Conservation (phyloP, 2,329 filamentous ascomycete species). For the Sporothrix curviconia region DNA sequence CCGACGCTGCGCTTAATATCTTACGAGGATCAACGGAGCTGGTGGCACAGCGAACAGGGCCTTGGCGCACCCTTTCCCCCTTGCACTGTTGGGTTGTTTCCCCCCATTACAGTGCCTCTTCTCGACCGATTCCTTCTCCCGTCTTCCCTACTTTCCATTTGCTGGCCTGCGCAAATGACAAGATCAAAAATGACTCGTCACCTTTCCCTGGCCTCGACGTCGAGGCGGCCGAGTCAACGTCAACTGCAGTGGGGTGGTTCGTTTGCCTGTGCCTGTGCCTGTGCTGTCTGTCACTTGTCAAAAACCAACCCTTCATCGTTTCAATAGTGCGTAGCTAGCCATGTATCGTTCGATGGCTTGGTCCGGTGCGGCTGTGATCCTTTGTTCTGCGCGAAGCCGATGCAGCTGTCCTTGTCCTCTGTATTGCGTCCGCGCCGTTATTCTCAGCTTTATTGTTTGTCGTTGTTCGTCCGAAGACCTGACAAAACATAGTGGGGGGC, state of each 20-base stretch:
- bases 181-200: slow-evolving; percentile 16
- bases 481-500: too few species aligned
- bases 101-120: not conserved
- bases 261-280: not conserved
- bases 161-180: slow-evolving; percentile 2
- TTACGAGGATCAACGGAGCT: too few species aligned
- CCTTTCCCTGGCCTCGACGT: not conserved
- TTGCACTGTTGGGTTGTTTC: not conserved
- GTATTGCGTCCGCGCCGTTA: too few species aligned
- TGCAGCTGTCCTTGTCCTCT: not conserved
- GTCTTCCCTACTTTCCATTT: not conserved
- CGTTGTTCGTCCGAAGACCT: too few species aligned
- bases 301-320: too few species aligned
- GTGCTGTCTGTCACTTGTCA: not conserved
- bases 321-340: too few species aligned
- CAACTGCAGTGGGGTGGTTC: not conserved
- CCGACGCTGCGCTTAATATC: too few species aligned
- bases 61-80: not conserved
- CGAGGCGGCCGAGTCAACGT: not conserved
- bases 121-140: not conserved
- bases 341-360: not conserved
- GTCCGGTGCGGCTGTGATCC: not conserved
- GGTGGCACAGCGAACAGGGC: too few species aligned
- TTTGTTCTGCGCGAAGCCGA: not conserved
- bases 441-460: too few species aligned